Conservation (phyloP, 495 filamentous ascomycete genomes). For the Bryoglossum gracile region DNA sequence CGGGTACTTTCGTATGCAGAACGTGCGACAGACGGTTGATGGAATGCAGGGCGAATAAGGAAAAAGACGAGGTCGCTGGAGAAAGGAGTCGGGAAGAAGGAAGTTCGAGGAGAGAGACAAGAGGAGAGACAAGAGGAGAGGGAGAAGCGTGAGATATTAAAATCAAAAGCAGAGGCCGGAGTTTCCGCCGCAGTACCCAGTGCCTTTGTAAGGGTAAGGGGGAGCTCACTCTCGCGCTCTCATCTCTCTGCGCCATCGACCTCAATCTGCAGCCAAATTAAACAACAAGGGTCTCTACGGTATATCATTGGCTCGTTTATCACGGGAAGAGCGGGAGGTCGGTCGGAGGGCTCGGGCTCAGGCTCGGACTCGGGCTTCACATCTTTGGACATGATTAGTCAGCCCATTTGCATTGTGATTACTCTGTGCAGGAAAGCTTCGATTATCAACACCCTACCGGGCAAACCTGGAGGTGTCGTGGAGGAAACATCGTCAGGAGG, state of each 20-base stretch:
- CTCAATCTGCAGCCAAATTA: background rate
- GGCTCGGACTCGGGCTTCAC: too few relatives aligned
- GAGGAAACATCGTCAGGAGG: too few relatives aligned
- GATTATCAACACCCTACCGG: too few relatives aligned
- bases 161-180: background rate
- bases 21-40: background rate
- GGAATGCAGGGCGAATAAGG: background rate
- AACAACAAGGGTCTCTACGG: background rate
- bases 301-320: background rate
- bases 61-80: background rate
- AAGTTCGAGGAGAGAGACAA: background rate
- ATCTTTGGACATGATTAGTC: too few relatives aligned
- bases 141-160: background rate
- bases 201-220: background rate
- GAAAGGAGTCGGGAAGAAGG: background rate
- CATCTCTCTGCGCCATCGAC: constrained; percentile 5
- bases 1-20: background rate
- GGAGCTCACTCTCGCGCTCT: background rate
- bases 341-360: too few relatives aligned
- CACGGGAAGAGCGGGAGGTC: too few relatives aligned
- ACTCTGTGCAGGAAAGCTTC: too few relatives aligned
- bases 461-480: too few relatives aligned
- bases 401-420: too few relatives aligned
- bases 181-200: background rate
- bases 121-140: background rate